Evolutionary conservation across 164 flowering plant species (phyloP).

Genomic region (Santalum album): DNA sequence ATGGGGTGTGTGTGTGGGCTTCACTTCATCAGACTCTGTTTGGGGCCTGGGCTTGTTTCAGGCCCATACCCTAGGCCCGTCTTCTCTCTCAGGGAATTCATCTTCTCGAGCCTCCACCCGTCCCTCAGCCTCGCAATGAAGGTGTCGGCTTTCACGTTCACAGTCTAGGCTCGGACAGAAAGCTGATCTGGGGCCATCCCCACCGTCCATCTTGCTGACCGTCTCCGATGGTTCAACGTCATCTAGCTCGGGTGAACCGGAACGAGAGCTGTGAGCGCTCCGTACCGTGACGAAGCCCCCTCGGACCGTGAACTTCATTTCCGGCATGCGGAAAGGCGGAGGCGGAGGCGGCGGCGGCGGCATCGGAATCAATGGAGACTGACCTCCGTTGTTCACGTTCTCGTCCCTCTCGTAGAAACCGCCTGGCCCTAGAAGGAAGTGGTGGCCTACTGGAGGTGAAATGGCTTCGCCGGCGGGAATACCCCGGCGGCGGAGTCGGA

Average conservation of each 20-base stretch:
- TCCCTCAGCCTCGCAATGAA: constrained; percentile 68
- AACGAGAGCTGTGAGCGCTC: constrained; percentile 39
- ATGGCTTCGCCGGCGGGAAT: constrained; percentile 8
- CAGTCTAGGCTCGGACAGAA: constrained; percentile 77
- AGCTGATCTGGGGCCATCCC: constrained; percentile 16
- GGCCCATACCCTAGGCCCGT: constrained; percentile 14
- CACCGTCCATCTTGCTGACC: constrained; percentile 16
- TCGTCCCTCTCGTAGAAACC: constrained; percentile 16
- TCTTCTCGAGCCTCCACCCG: constrained; percentile 67
- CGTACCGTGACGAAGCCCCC: constrained; percentile 37
- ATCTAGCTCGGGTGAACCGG: constrained; percentile 46
- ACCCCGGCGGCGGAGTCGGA: constrained; percentile 14
- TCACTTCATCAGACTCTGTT: not conserved
- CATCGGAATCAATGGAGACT: constrained; percentile 43
- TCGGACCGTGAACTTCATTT: constrained; percentile 20
- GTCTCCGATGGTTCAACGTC: constrained; percentile 15
- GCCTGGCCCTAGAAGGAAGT: constrained; percentile 29
- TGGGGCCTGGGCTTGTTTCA: constrained; percentile 1
- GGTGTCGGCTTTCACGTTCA: constrained; percentile 63
- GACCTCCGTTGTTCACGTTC: constrained; percentile 20
- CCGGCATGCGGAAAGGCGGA: constrained; percentile 56
- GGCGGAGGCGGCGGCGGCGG: constrained; percentile 70
- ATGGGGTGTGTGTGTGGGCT: too few relatives aligned
- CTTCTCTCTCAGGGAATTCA: constrained; percentile 41
- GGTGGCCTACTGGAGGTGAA: constrained; percentile 38